Evolutionary conservation across 306 rosid species (phyloP), one percentile per base, ranked within the genome.

Genomic region (Prunus dulcis): DNA sequence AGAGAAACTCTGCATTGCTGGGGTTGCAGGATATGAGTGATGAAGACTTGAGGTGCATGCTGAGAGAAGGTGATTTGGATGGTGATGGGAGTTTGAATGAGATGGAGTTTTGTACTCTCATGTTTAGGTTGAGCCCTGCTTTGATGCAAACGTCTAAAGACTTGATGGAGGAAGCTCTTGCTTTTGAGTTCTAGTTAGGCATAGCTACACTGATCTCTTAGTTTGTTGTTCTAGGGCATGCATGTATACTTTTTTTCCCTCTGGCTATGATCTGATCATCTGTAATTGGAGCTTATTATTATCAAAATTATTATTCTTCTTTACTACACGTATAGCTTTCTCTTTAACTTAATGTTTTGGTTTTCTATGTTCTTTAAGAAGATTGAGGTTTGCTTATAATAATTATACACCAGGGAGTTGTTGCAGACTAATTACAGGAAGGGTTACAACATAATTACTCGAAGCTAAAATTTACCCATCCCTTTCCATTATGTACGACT

Each of bases 61-160:
- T 90, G 25, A 85, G 81, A 73, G 97, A 91, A 89, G 97, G 98
- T 6, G 98, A 93, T 80, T 57, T 83, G 61, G 97, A 93, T 74
- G 94, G 94, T 0, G 94, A 91, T 84, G 94, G 89, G 4, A 91
- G 89, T 65, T 83, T 93, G 46, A 76, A 78, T 67, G 93, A 91
- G 80, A 88, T 87, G 96, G 98, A 91, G 80, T 93, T 93, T 60
- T 93, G 90, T 46, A 90, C 89, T 3, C 93, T 93, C 57, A 91
- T 91, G 98, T 85, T 93, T 72, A 87, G 88, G 85, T 55, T 93
- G 69, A 93, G 98, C 60, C 98, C 98, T 81, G 82, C 76, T 49
- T 84, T 93, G 83, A 93, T 93, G 97, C 73, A 78, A 32, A 67
- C 69, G 30, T 88, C 94, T 10, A 84, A 79, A 74, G n/a, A 79